These are phyloP conservation scores for Candida germanica DNA, from an alignment of 805 yeast genomes.

Conservation along the genomic window DNA sequence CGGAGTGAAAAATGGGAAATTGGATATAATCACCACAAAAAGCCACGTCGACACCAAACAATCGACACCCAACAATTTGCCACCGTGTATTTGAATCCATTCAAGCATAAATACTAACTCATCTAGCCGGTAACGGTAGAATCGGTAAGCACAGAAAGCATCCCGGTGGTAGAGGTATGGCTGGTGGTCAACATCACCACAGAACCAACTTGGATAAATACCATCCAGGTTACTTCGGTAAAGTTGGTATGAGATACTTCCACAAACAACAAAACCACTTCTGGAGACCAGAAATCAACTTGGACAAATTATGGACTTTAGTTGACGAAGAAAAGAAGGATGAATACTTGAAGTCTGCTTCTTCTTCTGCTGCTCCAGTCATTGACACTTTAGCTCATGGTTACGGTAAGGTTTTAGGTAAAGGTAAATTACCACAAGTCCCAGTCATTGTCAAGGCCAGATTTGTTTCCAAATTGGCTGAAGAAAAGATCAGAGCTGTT, in stretches of 20 bases:
- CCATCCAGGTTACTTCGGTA: conserved; percentile 99
- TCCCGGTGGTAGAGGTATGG: conserved; percentile 99
- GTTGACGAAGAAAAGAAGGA: conserved; percentile 93
- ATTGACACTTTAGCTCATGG: conserved; percentile 99
- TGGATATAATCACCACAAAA: too few species aligned
- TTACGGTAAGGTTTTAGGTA: conserved; percentile 99
- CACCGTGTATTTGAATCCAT: neutral
- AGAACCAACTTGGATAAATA: conserved; percentile 99
- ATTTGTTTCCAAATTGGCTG: conserved; percentile 98
- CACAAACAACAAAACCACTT: conserved; percentile 90
- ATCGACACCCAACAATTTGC: neutral
- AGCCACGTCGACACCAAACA: too few species aligned
- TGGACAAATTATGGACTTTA: conserved; percentile 98
- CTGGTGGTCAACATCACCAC: conserved; percentile 99
- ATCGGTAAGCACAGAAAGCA: conserved; percentile 99
- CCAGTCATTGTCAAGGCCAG: conserved; percentile 99
- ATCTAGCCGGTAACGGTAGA: conserved; percentile 99
- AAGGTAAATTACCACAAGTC: conserved; percentile 96
- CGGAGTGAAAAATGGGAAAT: too few species aligned
- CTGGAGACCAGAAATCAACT: conserved; percentile 98
- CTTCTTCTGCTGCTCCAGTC: conserved; percentile 93
- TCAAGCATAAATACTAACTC: conserved; percentile 28
- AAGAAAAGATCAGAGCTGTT: conserved; percentile 99
- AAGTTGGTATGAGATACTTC: conserved; percentile 99
- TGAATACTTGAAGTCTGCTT: conserved; percentile 80